phyloP scores from a whole-genome alignment of 345 rosid species.

The Eucalyptus leucophloia region DNA sequence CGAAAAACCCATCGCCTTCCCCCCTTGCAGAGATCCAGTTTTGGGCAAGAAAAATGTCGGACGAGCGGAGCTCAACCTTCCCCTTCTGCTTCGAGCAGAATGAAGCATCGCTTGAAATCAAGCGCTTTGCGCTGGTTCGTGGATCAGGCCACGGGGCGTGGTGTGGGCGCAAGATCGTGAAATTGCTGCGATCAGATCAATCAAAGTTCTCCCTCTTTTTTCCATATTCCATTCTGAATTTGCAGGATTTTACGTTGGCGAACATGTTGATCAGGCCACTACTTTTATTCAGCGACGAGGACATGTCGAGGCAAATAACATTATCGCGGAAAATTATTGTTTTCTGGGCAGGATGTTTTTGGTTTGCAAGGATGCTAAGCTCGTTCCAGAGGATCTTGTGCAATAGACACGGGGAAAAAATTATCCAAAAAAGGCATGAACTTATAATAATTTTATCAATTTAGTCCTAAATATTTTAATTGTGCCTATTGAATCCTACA shows the following conservation, averaged over 20 bases:
- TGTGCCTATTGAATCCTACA: background rate
- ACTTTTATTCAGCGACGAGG: background rate
- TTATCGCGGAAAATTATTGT: background rate
- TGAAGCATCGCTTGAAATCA: background rate
- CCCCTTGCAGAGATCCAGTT: background rate
- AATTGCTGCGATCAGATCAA: background rate
- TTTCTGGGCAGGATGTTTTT: background rate
- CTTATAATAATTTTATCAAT: background rate
- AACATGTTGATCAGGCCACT: background rate
- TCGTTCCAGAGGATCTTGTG: background rate
- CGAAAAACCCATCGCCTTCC: background rate
- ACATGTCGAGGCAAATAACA: background rate
- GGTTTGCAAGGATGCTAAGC: background rate
- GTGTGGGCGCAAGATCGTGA: slow-evolving; percentile 13
- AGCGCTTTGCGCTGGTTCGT: slow-evolving; percentile 19
- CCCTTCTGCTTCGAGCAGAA: background rate
- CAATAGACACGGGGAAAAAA: background rate
- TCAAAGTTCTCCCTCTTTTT: background rate
- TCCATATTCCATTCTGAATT: background rate
- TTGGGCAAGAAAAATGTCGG: background rate
- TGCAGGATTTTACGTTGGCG: background rate
- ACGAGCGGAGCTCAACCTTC: background rate
- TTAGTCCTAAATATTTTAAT: too few species aligned
- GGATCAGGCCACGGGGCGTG: slow-evolving; percentile 29
- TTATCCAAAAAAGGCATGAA: background rate